Conservation (phyloP, 768 basidiomycete species). For the Leccinellum albellum region DNA sequence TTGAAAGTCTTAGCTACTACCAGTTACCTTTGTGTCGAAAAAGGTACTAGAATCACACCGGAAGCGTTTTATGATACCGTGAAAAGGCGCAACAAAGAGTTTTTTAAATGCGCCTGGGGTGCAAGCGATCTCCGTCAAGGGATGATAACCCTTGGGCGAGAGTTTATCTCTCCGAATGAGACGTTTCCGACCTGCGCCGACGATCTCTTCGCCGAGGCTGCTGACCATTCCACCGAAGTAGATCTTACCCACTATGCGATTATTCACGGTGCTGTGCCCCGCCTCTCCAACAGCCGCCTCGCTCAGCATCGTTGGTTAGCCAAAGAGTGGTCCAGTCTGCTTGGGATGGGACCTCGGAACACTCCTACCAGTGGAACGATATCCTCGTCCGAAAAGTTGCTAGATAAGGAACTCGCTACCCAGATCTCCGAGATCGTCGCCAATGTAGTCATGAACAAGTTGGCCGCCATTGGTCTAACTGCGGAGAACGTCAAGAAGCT, state of each 20-base stretch:
- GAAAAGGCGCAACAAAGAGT: neutral
- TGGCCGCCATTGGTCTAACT: neutral
- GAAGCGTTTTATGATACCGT: neutral
- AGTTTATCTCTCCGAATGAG: constrained; percentile 7
- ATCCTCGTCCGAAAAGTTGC: neutral
- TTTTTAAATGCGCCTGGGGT: constrained; percentile 3
- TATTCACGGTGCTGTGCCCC: neutral
- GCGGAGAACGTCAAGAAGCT: neutral
- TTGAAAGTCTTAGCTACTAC: neutral
- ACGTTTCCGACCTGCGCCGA: constrained; percentile 1
- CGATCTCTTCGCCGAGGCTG: constrained; percentile 7
- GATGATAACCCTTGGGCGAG: constrained; percentile 2
- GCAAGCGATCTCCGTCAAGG: constrained; percentile 5
- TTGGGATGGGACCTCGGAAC: neutral
- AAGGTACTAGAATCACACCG: neutral
- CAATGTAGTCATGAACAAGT: neutral
- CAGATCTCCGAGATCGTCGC: neutral
- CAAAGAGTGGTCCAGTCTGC: constrained; percentile 1
- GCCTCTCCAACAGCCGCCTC: neutral
- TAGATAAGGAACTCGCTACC: neutral
- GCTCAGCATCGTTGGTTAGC: constrained; percentile 3
- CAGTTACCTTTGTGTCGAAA: neutral
- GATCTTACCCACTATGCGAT: neutral
- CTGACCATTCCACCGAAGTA: constrained; percentile 5
- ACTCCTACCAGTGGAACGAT: neutral